phyloP scores from a whole-genome alignment of 805 yeast species.

The Teunomyces kruisii region DNA sequence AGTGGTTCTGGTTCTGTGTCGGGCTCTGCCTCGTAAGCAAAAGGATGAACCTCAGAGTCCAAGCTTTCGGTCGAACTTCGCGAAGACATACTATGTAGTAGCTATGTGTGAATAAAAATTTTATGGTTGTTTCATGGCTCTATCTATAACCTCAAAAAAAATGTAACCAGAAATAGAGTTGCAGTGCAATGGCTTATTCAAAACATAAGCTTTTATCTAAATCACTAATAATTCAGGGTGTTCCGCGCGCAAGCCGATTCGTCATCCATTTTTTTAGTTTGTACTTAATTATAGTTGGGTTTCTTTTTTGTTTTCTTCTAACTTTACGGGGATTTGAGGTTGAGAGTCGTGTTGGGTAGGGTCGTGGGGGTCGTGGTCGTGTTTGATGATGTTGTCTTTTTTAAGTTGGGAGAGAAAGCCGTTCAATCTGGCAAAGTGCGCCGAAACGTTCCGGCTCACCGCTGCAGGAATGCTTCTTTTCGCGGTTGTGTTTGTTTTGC shows the following conservation, averaged over 20 bases:
- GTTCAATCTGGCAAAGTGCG: background rate
- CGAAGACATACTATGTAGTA: background rate
- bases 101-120: background rate
- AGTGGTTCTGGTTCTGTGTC: background rate
- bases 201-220: background rate
- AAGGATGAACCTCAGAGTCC: background rate
- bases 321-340: background rate
- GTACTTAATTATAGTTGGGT: no score
- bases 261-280: no score
- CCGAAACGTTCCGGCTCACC: slow-evolving; percentile 8
- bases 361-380: no score
- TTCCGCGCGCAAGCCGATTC: no score
- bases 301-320: background rate
- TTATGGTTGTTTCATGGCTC: no score
- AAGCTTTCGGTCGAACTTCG: background rate
- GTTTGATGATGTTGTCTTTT: background rate
- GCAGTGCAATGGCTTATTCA: background rate
- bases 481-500: slow-evolving; percentile 34
- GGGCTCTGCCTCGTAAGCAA: background rate
- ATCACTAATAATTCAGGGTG: no score
- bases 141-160: background rate
- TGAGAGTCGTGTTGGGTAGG: no score
- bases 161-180: background rate
- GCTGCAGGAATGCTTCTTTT: slow-evolving; percentile 31
- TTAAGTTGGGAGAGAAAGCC: background rate